Evolutionary conservation across 495 filamentous ascomycete species (phyloP).

Genomic region (Penicillium angulare): DNA sequence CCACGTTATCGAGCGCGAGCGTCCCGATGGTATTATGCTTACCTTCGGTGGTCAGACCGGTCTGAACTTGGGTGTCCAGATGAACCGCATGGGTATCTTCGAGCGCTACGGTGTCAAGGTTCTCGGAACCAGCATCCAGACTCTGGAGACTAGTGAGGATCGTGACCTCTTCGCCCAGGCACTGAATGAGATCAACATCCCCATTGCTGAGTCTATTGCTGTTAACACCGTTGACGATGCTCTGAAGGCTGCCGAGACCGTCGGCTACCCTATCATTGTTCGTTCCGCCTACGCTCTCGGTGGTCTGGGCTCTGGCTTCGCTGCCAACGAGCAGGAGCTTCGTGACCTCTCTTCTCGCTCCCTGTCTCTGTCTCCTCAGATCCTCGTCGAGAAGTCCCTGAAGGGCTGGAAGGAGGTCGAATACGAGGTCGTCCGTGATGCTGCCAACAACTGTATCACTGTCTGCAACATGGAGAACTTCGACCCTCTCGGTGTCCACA

Average conservation of each 20-base stretch:
- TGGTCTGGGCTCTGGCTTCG: slow-evolving; percentile 96
- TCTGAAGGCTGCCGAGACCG: slow-evolving; percentile 74
- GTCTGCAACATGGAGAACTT: slow-evolving; percentile 99
- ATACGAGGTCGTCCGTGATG: slow-evolving; percentile 95
- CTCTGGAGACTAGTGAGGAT: slow-evolving; percentile 92
- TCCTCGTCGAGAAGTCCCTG: slow-evolving; percentile 97
- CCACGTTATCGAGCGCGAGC: slow-evolving; percentile 90
- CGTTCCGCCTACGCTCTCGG: slow-evolving; percentile 94
- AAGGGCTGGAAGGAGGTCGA: slow-evolving; percentile 99
- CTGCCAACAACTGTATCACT: slow-evolving; percentile 94
- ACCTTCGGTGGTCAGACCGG: slow-evolving; percentile 96
- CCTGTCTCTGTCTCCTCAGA: slow-evolving; percentile 92
- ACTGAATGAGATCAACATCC: slow-evolving; percentile 89
- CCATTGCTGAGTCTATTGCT: slow-evolving; percentile 92
- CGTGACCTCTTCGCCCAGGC: slow-evolving; percentile 94
- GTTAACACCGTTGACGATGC: slow-evolving; percentile 89
- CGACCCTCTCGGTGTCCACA: slow-evolving; percentile 93
- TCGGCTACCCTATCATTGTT: slow-evolving; percentile 97
- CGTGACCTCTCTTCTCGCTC: slow-evolving; percentile 89
- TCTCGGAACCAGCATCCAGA: slow-evolving; percentile 90
- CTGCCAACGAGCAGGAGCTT: slow-evolving; percentile 88
- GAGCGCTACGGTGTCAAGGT: slow-evolving; percentile 93
- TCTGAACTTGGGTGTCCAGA: slow-evolving; percentile 93
- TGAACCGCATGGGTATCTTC: slow-evolving; percentile 94
- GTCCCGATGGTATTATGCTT: slow-evolving; percentile 92